Evolutionary conservation across 805 yeast species (phyloP).

Genomic region (Saturnispora kantuleensis): DNA sequence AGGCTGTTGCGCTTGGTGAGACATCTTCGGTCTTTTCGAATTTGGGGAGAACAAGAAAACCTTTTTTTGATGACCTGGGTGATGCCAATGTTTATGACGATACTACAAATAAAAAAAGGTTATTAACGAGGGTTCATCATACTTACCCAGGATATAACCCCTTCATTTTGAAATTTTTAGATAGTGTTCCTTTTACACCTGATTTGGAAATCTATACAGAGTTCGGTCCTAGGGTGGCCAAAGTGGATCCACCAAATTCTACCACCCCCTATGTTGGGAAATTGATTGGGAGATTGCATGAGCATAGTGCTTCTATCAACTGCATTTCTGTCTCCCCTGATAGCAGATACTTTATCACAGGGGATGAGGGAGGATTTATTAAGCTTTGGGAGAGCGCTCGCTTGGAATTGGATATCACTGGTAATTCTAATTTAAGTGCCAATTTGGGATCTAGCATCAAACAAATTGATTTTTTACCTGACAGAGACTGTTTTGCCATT

Average conservation of each 20-base stretch:
- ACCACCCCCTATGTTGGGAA: not conserved
- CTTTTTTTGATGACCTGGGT: constrained; percentile 16
- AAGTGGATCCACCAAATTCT: not conserved
- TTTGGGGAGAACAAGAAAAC: not conserved
- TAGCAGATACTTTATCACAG: constrained; percentile 60
- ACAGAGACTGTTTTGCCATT: constrained; percentile 51
- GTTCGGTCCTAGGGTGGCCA: constrained; percentile 40
- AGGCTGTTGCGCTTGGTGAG: constrained; percentile 19
- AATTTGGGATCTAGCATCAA: constrained; percentile 42
- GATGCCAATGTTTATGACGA: constrained; percentile 21
- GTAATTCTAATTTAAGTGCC: constrained; percentile 37
- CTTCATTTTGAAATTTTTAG: constrained; percentile 47
- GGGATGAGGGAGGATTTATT: constrained; percentile 63
- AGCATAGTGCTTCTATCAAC: constrained; percentile 50
- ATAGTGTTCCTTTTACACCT: constrained; percentile 45
- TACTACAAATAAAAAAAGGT: constrained; percentile 16
- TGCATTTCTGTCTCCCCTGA: constrained; percentile 52
- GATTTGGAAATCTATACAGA: constrained; percentile 51
- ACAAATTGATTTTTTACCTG: constrained; percentile 39
- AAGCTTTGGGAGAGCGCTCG: constrained; percentile 70
- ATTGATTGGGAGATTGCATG: constrained; percentile 54
- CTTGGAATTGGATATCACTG: constrained; percentile 51
- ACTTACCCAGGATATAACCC: constrained; percentile 65
- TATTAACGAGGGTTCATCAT: constrained; percentile 28
- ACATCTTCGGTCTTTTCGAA: constrained; percentile 8